Percentiles rank a stretch among this genome's conserved stretches.
phyloP scores from a whole-genome alignment of 2,329 filamentous ascomycete genomes.

The Cryphonectria nitschkei region DNA sequence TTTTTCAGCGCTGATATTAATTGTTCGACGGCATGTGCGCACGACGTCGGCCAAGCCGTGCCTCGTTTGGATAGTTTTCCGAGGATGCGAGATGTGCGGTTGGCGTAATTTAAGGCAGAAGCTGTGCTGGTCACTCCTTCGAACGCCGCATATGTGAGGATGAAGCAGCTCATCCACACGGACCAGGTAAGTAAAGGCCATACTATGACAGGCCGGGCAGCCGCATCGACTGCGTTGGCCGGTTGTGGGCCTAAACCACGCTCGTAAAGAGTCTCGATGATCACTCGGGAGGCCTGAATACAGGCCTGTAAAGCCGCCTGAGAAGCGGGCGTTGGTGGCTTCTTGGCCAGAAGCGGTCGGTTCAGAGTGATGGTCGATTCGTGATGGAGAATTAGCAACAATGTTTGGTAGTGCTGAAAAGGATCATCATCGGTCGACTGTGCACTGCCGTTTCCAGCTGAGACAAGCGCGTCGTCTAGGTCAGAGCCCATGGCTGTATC shows the following conservation, averaged over 20 bases:
- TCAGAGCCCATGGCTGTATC: conserved; percentile 20
- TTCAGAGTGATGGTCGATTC: conserved; percentile 31
- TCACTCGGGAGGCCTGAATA: conserved; percentile 31
- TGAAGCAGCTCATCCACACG: conserved; percentile 33
- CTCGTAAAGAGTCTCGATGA: conserved; percentile 28
- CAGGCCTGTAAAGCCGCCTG: conserved; percentile 31
- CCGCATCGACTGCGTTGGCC: background rate
- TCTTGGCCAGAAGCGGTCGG: conserved; percentile 30
- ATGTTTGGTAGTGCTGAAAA: conserved; percentile 18
- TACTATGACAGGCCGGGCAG: conserved; percentile 18
- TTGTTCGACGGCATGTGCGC: conserved; percentile 28
- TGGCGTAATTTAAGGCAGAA: conserved; percentile 30
- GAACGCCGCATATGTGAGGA: conserved; percentile 31
- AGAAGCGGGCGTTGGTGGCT: conserved; percentile 29
- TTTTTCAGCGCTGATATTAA: conserved; percentile 28
- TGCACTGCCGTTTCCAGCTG: background rate
- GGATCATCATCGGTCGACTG: background rate
- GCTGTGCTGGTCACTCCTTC: conserved; percentile 29
- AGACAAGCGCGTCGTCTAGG: conserved; percentile 15
- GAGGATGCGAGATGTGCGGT: conserved; percentile 27
- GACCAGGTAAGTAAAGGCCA: conserved; percentile 33
- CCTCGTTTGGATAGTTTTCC: conserved; percentile 28
- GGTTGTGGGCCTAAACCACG: background rate
- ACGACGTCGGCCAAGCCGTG: conserved; percentile 31
- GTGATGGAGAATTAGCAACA: conserved; percentile 29